Conservation (phyloP, 2,329 filamentous ascomycete species). For the Gaeumannomyces tritici region DNA sequence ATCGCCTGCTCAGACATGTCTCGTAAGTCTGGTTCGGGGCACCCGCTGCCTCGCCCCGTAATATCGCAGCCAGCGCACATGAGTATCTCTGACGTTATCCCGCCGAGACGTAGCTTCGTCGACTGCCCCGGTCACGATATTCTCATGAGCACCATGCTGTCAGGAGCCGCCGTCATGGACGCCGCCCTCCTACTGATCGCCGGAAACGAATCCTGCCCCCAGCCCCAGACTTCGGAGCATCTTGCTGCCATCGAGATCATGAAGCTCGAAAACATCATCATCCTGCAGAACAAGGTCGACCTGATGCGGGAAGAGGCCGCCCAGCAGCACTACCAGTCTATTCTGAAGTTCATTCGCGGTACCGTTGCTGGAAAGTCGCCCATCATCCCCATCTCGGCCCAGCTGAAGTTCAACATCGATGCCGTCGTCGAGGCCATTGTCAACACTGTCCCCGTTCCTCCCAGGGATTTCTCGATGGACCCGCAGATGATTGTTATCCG, state of each 20-base stretch:
- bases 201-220: constrained; percentile 95
- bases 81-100: constrained; percentile 10
- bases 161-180: constrained; percentile 98
- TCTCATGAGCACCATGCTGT: constrained; percentile 99
- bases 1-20: constrained; percentile 82
- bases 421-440: constrained; percentile 94
- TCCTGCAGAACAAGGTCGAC: constrained; percentile 99
- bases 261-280: constrained; percentile 99
- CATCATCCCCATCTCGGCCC: constrained; percentile 92
- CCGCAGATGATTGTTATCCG: constrained; percentile 99
- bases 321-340: constrained; percentile 89
- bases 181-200: constrained; percentile 92
- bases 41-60: not conserved
- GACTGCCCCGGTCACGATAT: constrained; percentile 99
- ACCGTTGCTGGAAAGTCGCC: constrained; percentile 92
- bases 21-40: constrained; percentile 53
- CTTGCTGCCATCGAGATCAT: constrained; percentile 99
- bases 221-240: constrained; percentile 97
- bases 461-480: constrained; percentile 81
- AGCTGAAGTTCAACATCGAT: constrained; percentile 99
- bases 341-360: constrained; percentile 95
- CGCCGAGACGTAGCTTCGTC: constrained; percentile 58
- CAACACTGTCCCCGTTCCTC: constrained; percentile 85
- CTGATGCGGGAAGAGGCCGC: constrained; percentile 95
- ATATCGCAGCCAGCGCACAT: constrained; percentile 10